Evolutionary conservation across 805 yeast species (phyloP).

Genomic region (Naumovozyma dairenensis): DNA sequence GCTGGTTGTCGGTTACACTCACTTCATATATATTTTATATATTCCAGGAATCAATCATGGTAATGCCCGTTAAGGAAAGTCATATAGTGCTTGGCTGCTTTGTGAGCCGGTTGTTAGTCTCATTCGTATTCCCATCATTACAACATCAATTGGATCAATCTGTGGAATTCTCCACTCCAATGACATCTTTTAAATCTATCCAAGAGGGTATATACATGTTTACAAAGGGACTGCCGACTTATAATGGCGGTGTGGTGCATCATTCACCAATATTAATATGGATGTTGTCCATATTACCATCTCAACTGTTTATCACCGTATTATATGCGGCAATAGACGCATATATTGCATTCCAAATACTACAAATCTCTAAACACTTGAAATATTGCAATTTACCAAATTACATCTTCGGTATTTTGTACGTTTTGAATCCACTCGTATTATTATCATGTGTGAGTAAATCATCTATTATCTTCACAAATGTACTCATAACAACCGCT

Average conservation of each 20-base stretch:
- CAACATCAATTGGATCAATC: constrained; percentile 21
- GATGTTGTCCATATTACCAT: constrained; percentile 15
- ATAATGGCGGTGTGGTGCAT: constrained; percentile 78
- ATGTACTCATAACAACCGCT: constrained; percentile 43
- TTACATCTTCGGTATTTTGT: constrained; percentile 49
- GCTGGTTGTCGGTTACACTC: too few relatives aligned
- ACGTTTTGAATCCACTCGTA: constrained; percentile 74
- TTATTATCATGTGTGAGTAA: constrained; percentile 57
- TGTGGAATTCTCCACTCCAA: constrained; percentile 29
- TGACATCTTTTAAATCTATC: constrained; percentile 35
- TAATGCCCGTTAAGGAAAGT: too few relatives aligned
- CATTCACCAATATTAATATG: constrained; percentile 70
- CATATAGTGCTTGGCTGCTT: constrained; percentile 2
- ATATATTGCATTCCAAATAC: constrained; percentile 44
- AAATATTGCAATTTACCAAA: constrained; percentile 8
- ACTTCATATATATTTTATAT: too few relatives aligned
- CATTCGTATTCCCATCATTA: constrained; percentile 19
- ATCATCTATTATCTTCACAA: constrained; percentile 54
- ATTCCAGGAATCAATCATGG: too few relatives aligned
- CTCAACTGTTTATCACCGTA: constrained; percentile 13
- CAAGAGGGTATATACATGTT: constrained; percentile 60
- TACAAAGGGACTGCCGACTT: constrained; percentile 49
- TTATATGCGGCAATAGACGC: constrained; percentile 54
- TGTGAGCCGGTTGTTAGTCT: constrained; percentile 10
- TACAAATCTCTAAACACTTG: constrained; percentile 34